These are phyloP conservation scores for Rutidosis leptorrhynchoides DNA, from an alignment of 129 eudicot genomes.

Conservation along the genomic window DNA sequence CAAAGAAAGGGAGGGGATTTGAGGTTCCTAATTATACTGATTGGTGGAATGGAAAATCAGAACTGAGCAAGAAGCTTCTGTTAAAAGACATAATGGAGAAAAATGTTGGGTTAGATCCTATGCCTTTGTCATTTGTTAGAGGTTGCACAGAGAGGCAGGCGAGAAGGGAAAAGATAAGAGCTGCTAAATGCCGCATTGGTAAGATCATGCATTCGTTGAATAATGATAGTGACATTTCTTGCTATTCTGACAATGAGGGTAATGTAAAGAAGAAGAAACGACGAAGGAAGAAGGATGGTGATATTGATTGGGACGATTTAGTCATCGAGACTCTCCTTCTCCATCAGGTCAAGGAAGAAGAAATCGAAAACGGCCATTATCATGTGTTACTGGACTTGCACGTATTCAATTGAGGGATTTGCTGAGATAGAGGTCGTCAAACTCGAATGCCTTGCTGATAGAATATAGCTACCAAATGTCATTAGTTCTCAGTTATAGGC, in stretches of 20 bases:
- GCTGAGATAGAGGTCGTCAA: no score
- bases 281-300: constrained; percentile 29
- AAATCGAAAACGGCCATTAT: constrained; percentile 69
- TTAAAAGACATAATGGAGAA: constrained; percentile 52
- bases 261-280: constrained; percentile 42
- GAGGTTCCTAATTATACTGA: constrained; percentile 33
- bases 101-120: constrained; percentile 60
- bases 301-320: constrained; percentile 81
- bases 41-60: constrained; percentile 69
- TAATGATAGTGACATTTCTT: no score
- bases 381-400: constrained; percentile 59
- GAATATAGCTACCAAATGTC: no score
- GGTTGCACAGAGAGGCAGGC: constrained; percentile 30
- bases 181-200: constrained; percentile 59
- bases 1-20: constrained; percentile 5
- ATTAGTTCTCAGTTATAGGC: no score
- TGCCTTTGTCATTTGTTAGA: constrained; percentile 59
- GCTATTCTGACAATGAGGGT: no score
- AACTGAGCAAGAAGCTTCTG: constrained; percentile 54
- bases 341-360: constrained; percentile 63
- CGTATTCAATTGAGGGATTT: constrained; percentile 53
- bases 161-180: constrained; percentile 55
- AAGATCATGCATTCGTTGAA: constrained; percentile 48
- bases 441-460: no score
- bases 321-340: constrained; percentile 75